Conservation (phyloP, 176 grass and related monocot genomes). For the Ensete ventricosum region DNA sequence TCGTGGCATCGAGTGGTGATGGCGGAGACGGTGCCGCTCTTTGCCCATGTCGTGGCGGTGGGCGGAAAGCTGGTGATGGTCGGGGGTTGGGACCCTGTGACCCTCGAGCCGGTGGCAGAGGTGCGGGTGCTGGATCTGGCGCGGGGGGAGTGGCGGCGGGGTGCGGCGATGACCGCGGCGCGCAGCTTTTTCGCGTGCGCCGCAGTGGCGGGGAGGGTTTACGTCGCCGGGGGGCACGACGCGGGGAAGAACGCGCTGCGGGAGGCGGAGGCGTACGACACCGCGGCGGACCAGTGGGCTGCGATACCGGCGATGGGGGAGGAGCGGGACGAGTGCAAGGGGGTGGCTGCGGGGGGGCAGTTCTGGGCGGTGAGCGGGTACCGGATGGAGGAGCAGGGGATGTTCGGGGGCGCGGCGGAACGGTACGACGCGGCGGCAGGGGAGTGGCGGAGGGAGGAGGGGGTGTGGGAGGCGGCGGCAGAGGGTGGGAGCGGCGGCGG, state of each 20-base stretch:
- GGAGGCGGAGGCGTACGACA: conserved; percentile 33
- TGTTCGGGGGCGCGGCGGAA: conserved; percentile 35
- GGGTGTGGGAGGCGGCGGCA: conserved; percentile 4
- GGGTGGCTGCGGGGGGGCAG: conserved; percentile 5
- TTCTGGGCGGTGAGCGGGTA: conserved; percentile 48
- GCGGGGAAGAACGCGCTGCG: conserved; percentile 47
- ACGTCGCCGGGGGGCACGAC: conserved; percentile 50
- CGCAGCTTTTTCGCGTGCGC: conserved; percentile 53
- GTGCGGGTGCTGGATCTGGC: conserved; percentile 29
- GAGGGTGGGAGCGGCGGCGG: neutral
- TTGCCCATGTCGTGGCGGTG: conserved; percentile 3
- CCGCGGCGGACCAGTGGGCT: conserved; percentile 31
- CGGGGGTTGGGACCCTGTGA: conserved; percentile 45
- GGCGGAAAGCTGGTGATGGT: conserved; percentile 28
- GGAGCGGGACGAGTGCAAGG: conserved; percentile 60
- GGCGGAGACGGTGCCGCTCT: neutral
- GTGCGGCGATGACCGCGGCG: conserved; percentile 19
- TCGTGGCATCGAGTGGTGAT: conserved; percentile 21
- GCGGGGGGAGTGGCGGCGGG: conserved; percentile 32
- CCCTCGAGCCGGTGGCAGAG: conserved; percentile 23
- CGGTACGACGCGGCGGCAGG: conserved; percentile 5
- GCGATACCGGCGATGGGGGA: conserved; percentile 41
- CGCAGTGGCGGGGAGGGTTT: conserved; percentile 7
- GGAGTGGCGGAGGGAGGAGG: conserved; percentile 30
- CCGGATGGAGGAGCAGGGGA: conserved; percentile 39